Conservation (phyloP, 805 yeast genomes). For the Spathaspora boniae region DNA sequence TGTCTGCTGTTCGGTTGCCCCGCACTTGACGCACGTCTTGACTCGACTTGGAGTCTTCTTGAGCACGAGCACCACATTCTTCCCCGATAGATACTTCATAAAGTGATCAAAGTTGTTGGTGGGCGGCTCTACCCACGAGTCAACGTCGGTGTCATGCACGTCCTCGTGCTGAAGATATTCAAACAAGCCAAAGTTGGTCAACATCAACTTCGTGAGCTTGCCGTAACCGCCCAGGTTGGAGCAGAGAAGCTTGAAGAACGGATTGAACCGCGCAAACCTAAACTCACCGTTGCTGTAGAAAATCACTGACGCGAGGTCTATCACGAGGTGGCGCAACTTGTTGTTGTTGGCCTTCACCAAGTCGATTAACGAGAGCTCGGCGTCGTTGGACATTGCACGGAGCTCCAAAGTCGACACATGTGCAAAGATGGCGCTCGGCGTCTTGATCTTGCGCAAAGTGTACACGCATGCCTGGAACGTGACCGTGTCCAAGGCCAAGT, state of each 20-base stretch:
- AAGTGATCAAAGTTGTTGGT: constrained; percentile 20
- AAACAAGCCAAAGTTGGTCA: constrained; percentile 31
- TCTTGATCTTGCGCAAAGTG: constrained; percentile 12
- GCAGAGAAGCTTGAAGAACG: constrained; percentile 29
- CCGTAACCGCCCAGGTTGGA: constrained; percentile 31
- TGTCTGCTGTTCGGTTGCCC: constrained; percentile 16
- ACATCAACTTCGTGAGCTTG: constrained; percentile 20
- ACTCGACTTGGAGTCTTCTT: constrained; percentile 18
- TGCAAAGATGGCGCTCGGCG: constrained; percentile 34
- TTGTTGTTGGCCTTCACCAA: constrained; percentile 36
- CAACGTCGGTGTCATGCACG: constrained; percentile 14
- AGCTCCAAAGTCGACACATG: constrained; percentile 37
- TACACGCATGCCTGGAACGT: constrained; percentile 20
- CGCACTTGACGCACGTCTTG: constrained; percentile 34
- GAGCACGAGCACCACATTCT: constrained; percentile 21
- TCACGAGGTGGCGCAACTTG: constrained; percentile 31
- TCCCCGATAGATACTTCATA: constrained; percentile 15
- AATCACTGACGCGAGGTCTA: constrained; percentile 50
- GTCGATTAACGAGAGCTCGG: constrained; percentile 49
- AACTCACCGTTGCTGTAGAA: constrained; percentile 27
- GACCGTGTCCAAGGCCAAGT: constrained; percentile 21
- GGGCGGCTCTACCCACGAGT: constrained; percentile 19
- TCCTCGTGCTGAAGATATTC: constrained; percentile 13
- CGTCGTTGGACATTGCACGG: constrained; percentile 35
- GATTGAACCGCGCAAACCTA: constrained; percentile 28